A percentile compares a stretch with the other conserved stretches of the same genome.
Evolutionary conservation across 495 filamentous ascomycete genomes (phyloP).

Genomic region (Cetradonia linearis): DNA sequence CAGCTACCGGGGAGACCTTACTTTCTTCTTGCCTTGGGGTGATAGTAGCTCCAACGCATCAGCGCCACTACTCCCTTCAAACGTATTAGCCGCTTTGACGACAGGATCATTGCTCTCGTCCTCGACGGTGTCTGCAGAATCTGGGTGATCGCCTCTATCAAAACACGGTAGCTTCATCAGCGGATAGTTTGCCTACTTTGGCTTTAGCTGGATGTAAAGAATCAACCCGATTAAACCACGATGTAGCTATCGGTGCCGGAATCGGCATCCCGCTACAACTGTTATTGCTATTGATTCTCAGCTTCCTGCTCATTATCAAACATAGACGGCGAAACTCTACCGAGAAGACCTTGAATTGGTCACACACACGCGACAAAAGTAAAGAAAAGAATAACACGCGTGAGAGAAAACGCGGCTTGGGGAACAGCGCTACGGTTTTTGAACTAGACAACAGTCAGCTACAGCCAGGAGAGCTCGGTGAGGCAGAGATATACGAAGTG

Average conservation of each 20-base stretch:
- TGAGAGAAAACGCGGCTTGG: not conserved
- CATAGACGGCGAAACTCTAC: constrained; percentile 7
- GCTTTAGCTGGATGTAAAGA: not conserved
- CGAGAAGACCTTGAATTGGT: not conserved
- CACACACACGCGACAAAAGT: not conserved
- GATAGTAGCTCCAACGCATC: not conserved
- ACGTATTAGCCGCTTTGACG: not conserved
- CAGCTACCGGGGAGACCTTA: not conserved
- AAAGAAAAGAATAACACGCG: not conserved
- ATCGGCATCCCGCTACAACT: constrained; percentile 10
- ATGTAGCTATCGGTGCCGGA: not conserved
- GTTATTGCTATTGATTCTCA: not conserved
- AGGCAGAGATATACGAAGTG: not conserved
- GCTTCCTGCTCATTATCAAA: constrained; percentile 8
- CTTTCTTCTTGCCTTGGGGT: not conserved
- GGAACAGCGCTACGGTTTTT: not conserved
- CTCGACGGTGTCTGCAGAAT: not conserved
- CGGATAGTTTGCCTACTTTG: not conserved
- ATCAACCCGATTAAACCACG: not conserved
- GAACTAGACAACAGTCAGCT: not conserved
- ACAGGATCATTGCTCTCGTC: not conserved
- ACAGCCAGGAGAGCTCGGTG: not conserved
- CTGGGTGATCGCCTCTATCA: not conserved
- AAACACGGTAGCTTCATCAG: not conserved
- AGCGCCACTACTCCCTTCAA: not conserved